Evolutionary conservation across 768 basidiomycete species (phyloP).

Genomic region (Amanita molliuscula): DNA sequence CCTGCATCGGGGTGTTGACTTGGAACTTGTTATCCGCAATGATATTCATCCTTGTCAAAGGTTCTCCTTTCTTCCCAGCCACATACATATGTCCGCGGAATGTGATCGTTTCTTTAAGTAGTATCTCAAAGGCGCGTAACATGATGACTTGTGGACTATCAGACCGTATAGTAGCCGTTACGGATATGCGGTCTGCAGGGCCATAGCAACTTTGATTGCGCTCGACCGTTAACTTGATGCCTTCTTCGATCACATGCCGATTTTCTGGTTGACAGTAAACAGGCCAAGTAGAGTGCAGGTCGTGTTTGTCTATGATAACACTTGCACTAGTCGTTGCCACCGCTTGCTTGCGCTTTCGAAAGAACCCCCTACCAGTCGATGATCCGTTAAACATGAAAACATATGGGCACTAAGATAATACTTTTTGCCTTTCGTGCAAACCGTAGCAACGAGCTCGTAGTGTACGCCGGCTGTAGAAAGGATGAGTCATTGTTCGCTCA

Average conservation of each 20-base stretch:
- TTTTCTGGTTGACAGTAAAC: conserved; percentile 73
- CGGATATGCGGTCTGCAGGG: conserved; percentile 70
- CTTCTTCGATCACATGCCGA: conserved; percentile 55
- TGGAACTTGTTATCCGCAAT: conserved; percentile 66
- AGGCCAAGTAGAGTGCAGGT: conserved; percentile 90
- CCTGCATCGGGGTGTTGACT: conserved; percentile 64
- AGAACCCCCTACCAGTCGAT: conserved; percentile 51
- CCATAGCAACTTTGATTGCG: conserved; percentile 76
- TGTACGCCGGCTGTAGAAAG: conserved; percentile 57
- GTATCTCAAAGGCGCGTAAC: conserved; percentile 77
- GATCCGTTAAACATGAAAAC: not conserved
- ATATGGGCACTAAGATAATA: conserved; percentile 15
- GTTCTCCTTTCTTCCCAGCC: conserved; percentile 45
- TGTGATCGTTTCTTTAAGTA: conserved; percentile 66
- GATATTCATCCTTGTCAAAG: conserved; percentile 40
- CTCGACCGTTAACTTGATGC: conserved; percentile 65
- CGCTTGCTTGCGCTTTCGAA: conserved; percentile 69
- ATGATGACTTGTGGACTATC: conserved; percentile 58
- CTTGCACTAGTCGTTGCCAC: conserved; percentile 56
- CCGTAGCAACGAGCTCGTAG: conserved; percentile 83
- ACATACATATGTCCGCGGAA: conserved; percentile 55
- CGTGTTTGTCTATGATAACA: conserved; percentile 88
- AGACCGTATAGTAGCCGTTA: conserved; percentile 64
- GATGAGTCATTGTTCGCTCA: not conserved
- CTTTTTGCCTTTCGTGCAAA: conserved; percentile 84